These are phyloP conservation scores for Marasmius sp. DNA, from an alignment of 1,284 basidiomycete genomes.

Conservation along the genomic window DNA sequence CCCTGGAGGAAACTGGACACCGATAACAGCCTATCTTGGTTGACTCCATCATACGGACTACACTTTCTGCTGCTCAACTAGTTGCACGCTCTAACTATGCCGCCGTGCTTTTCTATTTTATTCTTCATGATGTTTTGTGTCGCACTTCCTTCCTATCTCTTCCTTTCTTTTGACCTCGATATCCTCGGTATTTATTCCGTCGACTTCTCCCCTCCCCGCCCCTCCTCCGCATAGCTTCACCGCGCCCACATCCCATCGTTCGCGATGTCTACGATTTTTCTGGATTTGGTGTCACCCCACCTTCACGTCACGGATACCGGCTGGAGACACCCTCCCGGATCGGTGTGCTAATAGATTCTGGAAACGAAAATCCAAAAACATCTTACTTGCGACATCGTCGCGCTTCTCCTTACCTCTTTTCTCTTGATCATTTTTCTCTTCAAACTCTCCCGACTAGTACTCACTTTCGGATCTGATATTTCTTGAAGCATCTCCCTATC, in stretches of 20 bases:
- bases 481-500: background rate
- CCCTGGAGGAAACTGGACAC: background rate
- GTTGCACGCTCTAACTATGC: slow-evolving; percentile 1
- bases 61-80: background rate
- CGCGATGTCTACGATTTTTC: background rate
- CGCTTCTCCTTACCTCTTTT: background rate
- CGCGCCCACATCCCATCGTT: background rate
- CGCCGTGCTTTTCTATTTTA: background rate
- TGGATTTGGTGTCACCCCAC: background rate
- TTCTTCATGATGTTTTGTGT: background rate
- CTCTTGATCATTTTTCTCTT: background rate
- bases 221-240: background rate
- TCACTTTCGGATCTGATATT: background rate
- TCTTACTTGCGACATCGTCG: background rate
- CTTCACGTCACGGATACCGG: background rate
- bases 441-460: background rate
- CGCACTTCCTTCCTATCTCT: background rate
- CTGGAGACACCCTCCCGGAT: background rate
- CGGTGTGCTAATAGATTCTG: background rate
- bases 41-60: slow-evolving; percentile 1
- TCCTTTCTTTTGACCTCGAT: background rate
- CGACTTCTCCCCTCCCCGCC: background rate
- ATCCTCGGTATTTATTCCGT: slow-evolving; percentile 3
- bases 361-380: background rate
- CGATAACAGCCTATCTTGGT: background rate